Percentiles rank a stretch among this genome's conserved stretches.
Conservation (phyloP, 2,329 filamentous ascomycete genomes). For the Arthroderma sp. region DNA sequence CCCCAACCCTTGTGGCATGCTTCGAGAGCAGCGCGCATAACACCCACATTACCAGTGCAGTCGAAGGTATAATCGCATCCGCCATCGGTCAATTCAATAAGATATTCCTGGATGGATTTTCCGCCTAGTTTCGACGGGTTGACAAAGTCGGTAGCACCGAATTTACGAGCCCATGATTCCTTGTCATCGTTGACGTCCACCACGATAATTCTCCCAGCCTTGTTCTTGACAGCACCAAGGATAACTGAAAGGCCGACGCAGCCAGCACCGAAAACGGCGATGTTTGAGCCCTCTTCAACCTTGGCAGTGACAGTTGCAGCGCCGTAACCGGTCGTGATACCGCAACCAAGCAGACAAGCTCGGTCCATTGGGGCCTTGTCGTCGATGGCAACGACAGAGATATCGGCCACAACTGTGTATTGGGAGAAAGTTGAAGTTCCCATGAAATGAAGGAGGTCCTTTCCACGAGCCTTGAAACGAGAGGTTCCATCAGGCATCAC, state of each 20-base stretch:
- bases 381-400: slow-evolving; percentile 90
- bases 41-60: slow-evolving; percentile 91
- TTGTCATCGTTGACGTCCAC: slow-evolving; percentile 77
- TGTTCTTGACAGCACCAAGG: slow-evolving; percentile 79
- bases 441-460: slow-evolving; percentile 97
- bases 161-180: slow-evolving; percentile 85
- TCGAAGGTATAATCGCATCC: slow-evolving; percentile 99
- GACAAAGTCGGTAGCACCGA: slow-evolving; percentile 92
- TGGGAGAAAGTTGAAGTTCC: slow-evolving; percentile 97
- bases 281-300: slow-evolving; percentile 76
- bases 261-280: slow-evolving; percentile 88
- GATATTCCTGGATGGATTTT: slow-evolving; percentile 77
- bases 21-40: slow-evolving; percentile 92
- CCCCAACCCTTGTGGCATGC: slow-evolving; percentile 99
- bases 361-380: slow-evolving; percentile 86
- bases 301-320: slow-evolving; percentile 87
- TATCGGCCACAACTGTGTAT: slow-evolving; percentile 97
- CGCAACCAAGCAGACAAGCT: slow-evolving; percentile 89
- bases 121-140: slow-evolving; percentile 67
- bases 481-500: slow-evolving; percentile 96
- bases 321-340: slow-evolving; percentile 97
- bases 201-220: slow-evolving; percentile 50
- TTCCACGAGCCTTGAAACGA: slow-evolving; percentile 87
- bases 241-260: slow-evolving; percentile 93
- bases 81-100: slow-evolving; percentile 95